Evolutionary conservation across 2,329 filamentous ascomycete species (phyloP), one percentile per base, ranked within the genome.

Genomic region (Pseudonectria foliicola): DNA sequence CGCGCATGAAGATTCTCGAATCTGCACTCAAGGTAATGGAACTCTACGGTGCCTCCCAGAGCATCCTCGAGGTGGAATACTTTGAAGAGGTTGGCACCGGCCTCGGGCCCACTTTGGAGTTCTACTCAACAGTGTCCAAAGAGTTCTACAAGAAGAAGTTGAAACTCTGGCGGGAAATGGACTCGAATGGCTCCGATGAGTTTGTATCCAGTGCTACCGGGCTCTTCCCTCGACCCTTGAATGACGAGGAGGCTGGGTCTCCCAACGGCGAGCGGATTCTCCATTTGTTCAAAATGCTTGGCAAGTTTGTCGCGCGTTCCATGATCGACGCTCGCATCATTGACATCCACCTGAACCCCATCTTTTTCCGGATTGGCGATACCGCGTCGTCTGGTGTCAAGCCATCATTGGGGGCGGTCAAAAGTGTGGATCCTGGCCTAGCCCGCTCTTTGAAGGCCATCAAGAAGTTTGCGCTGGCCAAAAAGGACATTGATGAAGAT

Each of bases 1-100:
- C 90, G 5, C 79, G 92, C 28, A 79, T 78, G n/a, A 88, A 93
- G 52, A 95, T 98, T 29, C 71, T 98, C 7, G 92, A 98, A 57
- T 96, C 92, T 11, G 92, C 92, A 0, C 71, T 96, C 59, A 98
- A 98, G 62, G 92, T 98, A 21, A 96, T 98, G 90, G 90, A 98
- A 50, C 75, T 96, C 3, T 98, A 98, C 52, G 92, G 92, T 1
- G 86, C 86, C n/a, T 94, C 90, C 1, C 86, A 94, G 39, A 96
- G 90, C 57, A 85, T 96, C 18, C 67, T 98, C 1, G 92, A 98
- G 55, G 90, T 98, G 2, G 93, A 98, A 54, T 98, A 98, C 55
- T 98, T 98, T 49, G 92, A 96, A 53, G 92, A 98, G 63, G 92
- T 98, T 14, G 92, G 92, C 37, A 98, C 93, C 15, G 92, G 92